Evolutionary conservation across 192 early-diverging fungal species (phyloP).

Genomic region (Rhizophagus sp.): DNA sequence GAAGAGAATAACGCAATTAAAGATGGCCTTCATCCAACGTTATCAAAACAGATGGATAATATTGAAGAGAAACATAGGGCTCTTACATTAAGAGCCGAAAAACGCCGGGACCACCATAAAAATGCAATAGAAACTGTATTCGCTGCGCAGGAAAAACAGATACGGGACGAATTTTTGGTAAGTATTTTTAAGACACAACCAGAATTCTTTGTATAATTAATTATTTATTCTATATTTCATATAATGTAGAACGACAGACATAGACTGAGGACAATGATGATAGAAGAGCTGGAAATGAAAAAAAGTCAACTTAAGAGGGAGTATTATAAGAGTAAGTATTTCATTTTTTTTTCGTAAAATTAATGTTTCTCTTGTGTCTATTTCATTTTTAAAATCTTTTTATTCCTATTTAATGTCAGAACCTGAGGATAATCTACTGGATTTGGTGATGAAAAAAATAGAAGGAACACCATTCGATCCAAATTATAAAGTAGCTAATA

Average conservation of each 20-base stretch:
- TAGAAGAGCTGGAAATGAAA: not conserved
- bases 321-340: not conserved
- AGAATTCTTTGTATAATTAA: not conserved
- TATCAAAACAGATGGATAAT: not conserved
- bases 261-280: not conserved
- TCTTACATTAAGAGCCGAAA: not conserved
- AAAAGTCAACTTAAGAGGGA: not conserved
- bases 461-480: not conserved
- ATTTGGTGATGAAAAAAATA: not conserved
- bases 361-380: not conserved
- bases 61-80: not conserved
- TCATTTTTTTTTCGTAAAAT: not conserved
- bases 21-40: not conserved
- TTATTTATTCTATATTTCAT: not conserved
- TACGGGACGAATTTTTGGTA: not conserved
- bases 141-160: not conserved
- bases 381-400: not conserved
- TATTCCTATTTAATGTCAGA: not conserved
- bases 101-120: not conserved
- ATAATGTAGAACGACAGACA: not conserved
- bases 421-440: not conserved
- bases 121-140: not conserved
- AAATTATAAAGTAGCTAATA: not conserved
- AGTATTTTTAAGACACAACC: not conserved
- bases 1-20: not conserved